These are phyloP conservation scores for Dioszegia hungarica DNA, from an alignment of 768 basidiomycete genomes.

Conservation along the genomic window DNA sequence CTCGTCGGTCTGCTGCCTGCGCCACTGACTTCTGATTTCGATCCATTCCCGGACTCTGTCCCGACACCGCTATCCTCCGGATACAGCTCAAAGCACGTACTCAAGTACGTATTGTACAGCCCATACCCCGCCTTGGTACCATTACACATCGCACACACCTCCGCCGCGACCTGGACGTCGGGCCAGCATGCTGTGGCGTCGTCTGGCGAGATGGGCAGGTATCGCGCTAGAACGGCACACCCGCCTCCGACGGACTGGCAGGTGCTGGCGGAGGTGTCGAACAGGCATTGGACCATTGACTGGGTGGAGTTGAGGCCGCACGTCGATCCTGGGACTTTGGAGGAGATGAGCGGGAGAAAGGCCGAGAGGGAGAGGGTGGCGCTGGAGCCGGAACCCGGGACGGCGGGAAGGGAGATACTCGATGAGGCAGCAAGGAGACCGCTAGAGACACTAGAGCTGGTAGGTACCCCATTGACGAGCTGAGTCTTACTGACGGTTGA, in stretches of 20 bases:
- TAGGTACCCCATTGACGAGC: neutral
- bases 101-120: conserved; percentile 10
- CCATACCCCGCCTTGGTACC: neutral
- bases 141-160: conserved; percentile 16
- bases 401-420: no score
- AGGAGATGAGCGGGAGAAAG: no score
- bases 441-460: no score
- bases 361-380: no score
- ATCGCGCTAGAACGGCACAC: neutral
- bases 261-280: neutral
- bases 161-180: conserved; percentile 6
- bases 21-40: neutral
- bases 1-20: neutral
- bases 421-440: no score
- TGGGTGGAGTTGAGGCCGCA: no score
- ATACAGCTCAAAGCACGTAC: neutral
- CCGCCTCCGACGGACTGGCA: conserved; percentile 3
- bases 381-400: no score
- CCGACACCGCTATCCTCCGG: neutral
- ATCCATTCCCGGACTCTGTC: neutral
- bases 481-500: neutral
- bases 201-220: conserved; percentile 1
- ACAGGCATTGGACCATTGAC: no score
- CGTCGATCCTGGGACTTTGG: no score
- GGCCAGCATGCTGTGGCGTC: conserved; percentile 12